Base-by-base conservation (phyloP, 352 stramenopile species). In the Thraustotheca clavata region DNA sequence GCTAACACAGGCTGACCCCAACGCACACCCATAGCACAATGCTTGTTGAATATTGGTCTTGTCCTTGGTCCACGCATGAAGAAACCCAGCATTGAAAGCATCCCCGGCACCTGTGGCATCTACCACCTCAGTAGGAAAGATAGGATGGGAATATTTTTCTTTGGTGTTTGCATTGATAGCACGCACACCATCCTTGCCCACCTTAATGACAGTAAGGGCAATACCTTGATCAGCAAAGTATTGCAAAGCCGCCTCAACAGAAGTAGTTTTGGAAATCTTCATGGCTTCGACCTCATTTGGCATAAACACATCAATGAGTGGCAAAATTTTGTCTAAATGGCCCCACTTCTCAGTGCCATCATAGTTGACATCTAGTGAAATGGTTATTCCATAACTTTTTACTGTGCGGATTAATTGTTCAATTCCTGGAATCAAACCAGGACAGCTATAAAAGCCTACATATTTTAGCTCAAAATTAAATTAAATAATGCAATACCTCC, bases 351-450 rank as follows among this genome's bases (percentile, higher is more conserved):
- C 83, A 18, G 71, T 77, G 26, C 72, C 76, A 60, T 92, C 85
- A 67, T 92, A 94, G 69, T 94, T 94, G 18, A 81, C 92, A 60
- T 94, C 85, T 18, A 94, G 71, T 4, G 83, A 91, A 12, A 79
- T 86, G 14, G 80, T 90, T 27, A 92, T 77, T 4, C 82, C 84
- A 27, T 77, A 76, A 24, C 73, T 72, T 35, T 69, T 78, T 14
- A 81, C 81, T 61, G 76, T 77, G 49, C 79, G 59, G 7, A 91
- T 65, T 43, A 89, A 49, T 26, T 74, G 70, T 69, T 75, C 75
- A 38, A 94, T 69, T n/a, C 79, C 81, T 11, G 69, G 40, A 65
- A 86, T 72, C 18, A 93, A 69, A 29, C 71, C 82, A 12, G 73
- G 65, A 71, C 79, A 89, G 62, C 81, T 89, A 69, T 90, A 93